phyloP scores from a whole-genome alignment of 192 early-diverging fungal genomes.

The Coemansia sp. region DNA sequence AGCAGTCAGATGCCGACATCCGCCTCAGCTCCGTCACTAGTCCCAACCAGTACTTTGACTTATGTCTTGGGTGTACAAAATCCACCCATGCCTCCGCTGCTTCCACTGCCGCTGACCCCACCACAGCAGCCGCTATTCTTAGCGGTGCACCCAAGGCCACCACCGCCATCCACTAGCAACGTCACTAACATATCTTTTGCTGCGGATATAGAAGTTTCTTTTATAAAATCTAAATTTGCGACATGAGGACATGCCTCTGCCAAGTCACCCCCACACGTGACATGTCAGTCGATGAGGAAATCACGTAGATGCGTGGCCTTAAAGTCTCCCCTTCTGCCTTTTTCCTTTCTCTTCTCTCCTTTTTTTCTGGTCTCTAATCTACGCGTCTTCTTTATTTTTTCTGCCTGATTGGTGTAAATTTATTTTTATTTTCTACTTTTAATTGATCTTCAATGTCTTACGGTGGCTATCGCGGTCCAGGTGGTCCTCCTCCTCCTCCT shows the following conservation, averaged over 20 bases:
- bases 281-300: not conserved
- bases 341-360: not conserved
- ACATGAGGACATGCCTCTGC: not conserved
- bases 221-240: not conserved
- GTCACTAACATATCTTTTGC: not conserved
- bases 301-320: not conserved
- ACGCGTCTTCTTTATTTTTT: constrained; percentile 7
- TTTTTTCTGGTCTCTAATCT: constrained; percentile 8
- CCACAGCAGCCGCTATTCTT: constrained; percentile 9
- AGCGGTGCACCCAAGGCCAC: not conserved
- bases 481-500: not conserved
- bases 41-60: constrained; percentile 93
- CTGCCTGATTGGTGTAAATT: constrained; percentile 1
- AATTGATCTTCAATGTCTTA: constrained; percentile 27
- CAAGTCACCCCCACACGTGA: not conserved
- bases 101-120: not conserved
- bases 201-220: constrained; percentile 8
- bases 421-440: constrained; percentile 11
- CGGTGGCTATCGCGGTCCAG: constrained; percentile 18
- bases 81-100: not conserved
- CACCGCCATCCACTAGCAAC: not conserved
- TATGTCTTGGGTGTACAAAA: constrained; percentile 47
- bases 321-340: not conserved
- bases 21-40: constrained; percentile 75
- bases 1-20: constrained; percentile 8